Conservation (phyloP, 805 yeast genomes). For the Metschnikowia borealis region DNA sequence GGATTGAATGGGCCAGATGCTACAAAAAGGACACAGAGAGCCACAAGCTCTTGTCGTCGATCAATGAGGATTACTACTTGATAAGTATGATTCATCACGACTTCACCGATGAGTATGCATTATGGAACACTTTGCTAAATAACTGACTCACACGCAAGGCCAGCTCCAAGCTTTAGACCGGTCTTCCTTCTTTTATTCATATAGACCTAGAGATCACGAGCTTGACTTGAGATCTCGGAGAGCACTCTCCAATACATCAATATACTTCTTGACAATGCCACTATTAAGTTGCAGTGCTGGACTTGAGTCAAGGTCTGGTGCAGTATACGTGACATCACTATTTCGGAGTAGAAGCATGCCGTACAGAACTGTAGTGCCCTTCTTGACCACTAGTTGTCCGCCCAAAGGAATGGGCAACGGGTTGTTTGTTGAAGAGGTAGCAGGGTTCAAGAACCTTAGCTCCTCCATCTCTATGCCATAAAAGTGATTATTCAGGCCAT, state of each 20-base stretch:
- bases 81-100: constrained; percentile 90
- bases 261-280: constrained; percentile 25
- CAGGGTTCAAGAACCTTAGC: constrained; percentile 43
- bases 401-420: constrained; percentile 47
- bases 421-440: constrained; percentile 16
- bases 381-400: constrained; percentile 49
- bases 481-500: constrained; percentile 44
- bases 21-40: constrained; percentile 57
- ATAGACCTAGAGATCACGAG: neutral
- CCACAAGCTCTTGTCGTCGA: constrained; percentile 55
- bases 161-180: constrained; percentile 8
- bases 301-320: constrained; percentile 22
- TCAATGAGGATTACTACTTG: constrained; percentile 62
- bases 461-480: constrained; percentile 58
- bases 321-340: constrained; percentile 30
- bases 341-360: constrained; percentile 42
- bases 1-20: constrained; percentile 88
- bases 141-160: constrained; percentile 22
- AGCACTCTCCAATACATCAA: constrained; percentile 27
- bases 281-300: constrained; percentile 29
- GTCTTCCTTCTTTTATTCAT: neutral
- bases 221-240: constrained; percentile 7
- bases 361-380: constrained; percentile 44
- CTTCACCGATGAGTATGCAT: constrained; percentile 62
- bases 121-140: constrained; percentile 64